Percentiles rank a stretch among this genome's conserved stretches.
Conservation (phyloP, 306 rosid genomes). For the Pyrus pyrifolia region DNA sequence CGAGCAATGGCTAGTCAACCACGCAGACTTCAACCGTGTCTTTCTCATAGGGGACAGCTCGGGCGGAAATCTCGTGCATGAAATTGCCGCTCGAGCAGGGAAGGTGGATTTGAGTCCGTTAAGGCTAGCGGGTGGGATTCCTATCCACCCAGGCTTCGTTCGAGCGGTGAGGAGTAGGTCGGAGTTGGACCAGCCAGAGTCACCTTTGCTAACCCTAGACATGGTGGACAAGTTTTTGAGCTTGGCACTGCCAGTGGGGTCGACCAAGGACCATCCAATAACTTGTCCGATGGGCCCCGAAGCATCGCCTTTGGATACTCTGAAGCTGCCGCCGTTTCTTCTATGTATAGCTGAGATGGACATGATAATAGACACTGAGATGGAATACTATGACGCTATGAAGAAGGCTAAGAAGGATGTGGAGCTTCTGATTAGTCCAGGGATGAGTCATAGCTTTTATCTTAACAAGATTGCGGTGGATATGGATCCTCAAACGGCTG, state of each 20-base stretch:
- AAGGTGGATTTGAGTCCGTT: conserved; percentile 25
- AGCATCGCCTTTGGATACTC: conserved; percentile 27
- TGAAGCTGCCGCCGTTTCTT: conserved; percentile 52
- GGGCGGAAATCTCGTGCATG: conserved; percentile 56
- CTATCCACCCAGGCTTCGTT: conserved; percentile 50
- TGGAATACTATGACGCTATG: conserved; percentile 65
- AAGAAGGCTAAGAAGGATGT: conserved; percentile 48
- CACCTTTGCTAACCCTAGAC: conserved; percentile 55
- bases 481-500: conserved; percentile 30
- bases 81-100: conserved; percentile 39
- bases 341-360: conserved; percentile 58
- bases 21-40: conserved; percentile 42
- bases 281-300: conserved; percentile 62
- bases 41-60: conserved; percentile 78
- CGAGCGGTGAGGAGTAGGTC: conserved; percentile 45
- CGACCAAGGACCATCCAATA: conserved; percentile 54
- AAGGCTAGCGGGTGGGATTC: conserved; percentile 44
- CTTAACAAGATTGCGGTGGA: conserved; percentile 50
- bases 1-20: conserved; percentile 30
- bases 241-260: conserved; percentile 40
- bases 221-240: conserved; percentile 63
- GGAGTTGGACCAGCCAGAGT: conserved; percentile 49
- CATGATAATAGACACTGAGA: conserved; percentile 37
- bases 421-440: conserved; percentile 29
- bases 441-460: conserved; percentile 59